Conservation (phyloP, 768 basidiomycete species). For the Agaricus blazei region DNA sequence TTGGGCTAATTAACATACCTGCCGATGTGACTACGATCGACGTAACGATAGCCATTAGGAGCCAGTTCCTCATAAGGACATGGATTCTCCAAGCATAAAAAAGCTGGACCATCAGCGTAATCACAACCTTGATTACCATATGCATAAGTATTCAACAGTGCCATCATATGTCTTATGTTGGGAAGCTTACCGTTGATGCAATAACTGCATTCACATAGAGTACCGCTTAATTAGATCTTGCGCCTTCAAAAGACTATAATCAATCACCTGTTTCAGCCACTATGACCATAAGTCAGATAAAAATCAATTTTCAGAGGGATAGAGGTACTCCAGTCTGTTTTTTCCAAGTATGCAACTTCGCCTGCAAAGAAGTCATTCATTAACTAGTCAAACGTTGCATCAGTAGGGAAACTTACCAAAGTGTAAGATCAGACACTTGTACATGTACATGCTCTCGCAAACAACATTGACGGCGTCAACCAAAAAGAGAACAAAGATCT, state of each 20-base stretch:
- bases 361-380: conserved; percentile 8
- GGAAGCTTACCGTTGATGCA: no score
- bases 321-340: conserved; percentile 5
- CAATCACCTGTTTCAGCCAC: no score
- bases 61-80: conserved; percentile 20
- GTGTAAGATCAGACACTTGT: conserved; percentile 38
- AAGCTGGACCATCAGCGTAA: conserved; percentile 36
- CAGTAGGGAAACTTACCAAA: conserved; percentile 30
- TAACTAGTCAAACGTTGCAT: background rate
- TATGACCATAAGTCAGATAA: no score
- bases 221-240: no score
- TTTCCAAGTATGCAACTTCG: conserved; percentile 9
- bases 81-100: conserved; percentile 39
- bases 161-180: no score
- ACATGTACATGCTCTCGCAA: conserved; percentile 40
- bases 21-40: conserved; percentile 14
- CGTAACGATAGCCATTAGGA: conserved; percentile 13
- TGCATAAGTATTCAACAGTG: no score
- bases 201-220: no score
- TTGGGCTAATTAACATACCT: conserved; percentile 8
- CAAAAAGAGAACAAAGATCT: conserved; percentile 25
- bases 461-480: conserved; percentile 43
- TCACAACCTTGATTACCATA: conserved; percentile 30
- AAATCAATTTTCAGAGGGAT: no score
- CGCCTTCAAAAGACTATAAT: no score